A percentile compares a stretch with the other conserved stretches of the same genome.
Conservation (phyloP, 805 yeast genomes). For the Blastobotrys muscicola region DNA sequence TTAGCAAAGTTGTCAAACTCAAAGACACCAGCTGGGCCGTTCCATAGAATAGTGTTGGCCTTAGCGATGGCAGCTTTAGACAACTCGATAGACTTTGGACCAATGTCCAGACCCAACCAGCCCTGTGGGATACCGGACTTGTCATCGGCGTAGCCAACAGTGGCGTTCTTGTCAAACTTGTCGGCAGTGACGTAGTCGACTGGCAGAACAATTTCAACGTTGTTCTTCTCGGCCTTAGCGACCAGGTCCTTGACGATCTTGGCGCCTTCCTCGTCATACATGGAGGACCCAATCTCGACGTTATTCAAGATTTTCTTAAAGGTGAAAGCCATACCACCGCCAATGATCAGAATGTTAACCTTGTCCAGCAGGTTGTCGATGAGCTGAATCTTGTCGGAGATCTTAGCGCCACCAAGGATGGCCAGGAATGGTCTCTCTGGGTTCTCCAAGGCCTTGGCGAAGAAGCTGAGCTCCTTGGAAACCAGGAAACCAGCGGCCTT, state of each 20-base stretch:
- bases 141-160: slow-evolving; percentile 73
- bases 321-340: slow-evolving; percentile 99
- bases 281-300: slow-evolving; percentile 83
- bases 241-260: slow-evolving; percentile 86
- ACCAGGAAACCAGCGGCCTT: slow-evolving; percentile 98
- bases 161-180: slow-evolving; percentile 86
- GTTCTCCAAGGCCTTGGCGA: slow-evolving; percentile 96
- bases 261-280: slow-evolving; percentile 91
- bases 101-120: slow-evolving; percentile 94
- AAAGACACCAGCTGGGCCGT: slow-evolving; percentile 99
- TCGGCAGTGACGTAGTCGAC: slow-evolving; percentile 95
- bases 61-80: slow-evolving; percentile 75
- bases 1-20: slow-evolving; percentile 87
- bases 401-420: slow-evolving; percentile 99
- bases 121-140: slow-evolving; percentile 89
- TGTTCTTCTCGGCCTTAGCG: slow-evolving; percentile 93
- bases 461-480: slow-evolving; percentile 94
- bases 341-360: slow-evolving; percentile 88
- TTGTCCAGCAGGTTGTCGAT: slow-evolving; percentile 88
- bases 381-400: slow-evolving; percentile 96
- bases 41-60: slow-evolving; percentile 98
- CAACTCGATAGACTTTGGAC: slow-evolving; percentile 77
- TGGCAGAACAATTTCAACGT: slow-evolving; percentile 89
- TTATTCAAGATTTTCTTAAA: slow-evolving; percentile 87
- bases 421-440: slow-evolving; percentile 98